These are phyloP conservation scores for Linderina pennispora DNA, from an alignment of 192 early-diverging fungal genomes.

Conservation along the genomic window DNA sequence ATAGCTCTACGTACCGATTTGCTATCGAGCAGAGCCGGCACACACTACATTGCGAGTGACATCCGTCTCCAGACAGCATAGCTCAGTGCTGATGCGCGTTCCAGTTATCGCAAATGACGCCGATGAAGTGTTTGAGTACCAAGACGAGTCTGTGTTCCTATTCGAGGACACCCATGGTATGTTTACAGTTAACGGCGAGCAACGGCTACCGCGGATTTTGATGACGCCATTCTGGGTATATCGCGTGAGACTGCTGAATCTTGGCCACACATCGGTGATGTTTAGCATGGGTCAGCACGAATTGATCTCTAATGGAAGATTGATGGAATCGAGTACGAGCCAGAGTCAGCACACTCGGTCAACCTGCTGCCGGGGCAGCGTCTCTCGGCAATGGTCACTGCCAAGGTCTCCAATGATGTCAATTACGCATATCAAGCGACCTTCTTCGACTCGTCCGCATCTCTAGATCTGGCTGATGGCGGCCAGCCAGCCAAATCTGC, in stretches of 20 bases:
- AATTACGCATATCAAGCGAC: not conserved
- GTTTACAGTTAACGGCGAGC: not conserved
- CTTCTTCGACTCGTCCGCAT: no score
- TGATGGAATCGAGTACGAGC: not conserved
- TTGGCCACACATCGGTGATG: not conserved
- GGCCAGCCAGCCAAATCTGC: no score
- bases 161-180: not conserved
- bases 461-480: no score
- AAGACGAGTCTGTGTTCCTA: not conserved
- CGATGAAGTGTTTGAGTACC: not conserved
- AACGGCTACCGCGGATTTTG: not conserved
- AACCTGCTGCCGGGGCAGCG: not conserved
- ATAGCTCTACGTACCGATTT: not conserved
- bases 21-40: not conserved
- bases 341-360: not conserved
- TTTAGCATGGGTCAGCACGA: not conserved
- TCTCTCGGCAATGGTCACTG: not conserved
- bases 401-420: not conserved
- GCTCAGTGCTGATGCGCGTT: not conserved
- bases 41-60: not conserved
- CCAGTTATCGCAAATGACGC: not conserved
- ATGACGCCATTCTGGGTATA: not conserved
- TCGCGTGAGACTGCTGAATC: not conserved
- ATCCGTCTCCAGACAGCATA: not conserved
- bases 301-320: not conserved